Evolutionary conservation across 371 early-diverging fungal genomes (phyloP), one percentile per base, ranked within the genome.

Genomic region (Circinella umbellata): DNA sequence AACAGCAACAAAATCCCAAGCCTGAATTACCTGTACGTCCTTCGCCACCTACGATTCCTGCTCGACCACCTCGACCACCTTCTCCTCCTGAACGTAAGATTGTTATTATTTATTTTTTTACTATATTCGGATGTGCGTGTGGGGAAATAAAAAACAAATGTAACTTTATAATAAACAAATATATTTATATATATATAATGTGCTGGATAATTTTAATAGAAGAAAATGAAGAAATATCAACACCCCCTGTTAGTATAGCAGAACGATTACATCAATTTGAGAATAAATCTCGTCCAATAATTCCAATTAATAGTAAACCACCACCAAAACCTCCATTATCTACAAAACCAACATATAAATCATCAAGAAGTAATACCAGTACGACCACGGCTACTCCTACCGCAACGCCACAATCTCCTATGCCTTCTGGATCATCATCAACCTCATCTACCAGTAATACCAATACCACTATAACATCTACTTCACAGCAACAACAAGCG

Each of bases 311-410:
- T 48, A 39, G 46, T 48, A 60, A 49, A 34, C 72, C 73, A 67
- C 74, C 74, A 64, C 74, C 74, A 1, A 74, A 74, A 68, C 74
- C 74, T 14, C 74, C 74, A 15, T 54, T 70, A n/a, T 74, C 74
- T 18, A 74, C 70, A 0, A 74, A 74, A 61, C 74, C 73, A 13
- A 65, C 66, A 11, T 27, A 67, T n/a, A 39, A 63, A 47, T 18
- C 42, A 15, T 38, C 27, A 18, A 18, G n/a, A 38, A 63, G 54
- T 18, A 59, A 60, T 55, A 53, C 60, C 18, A 38, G 49, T 48
- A 35, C 18, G 27, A 49, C 46, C 35, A 35, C 47, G 3, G 37
- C 35, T 20, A 59, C 60, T 14, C 47, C 63, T 17, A 63, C 47
- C 37, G 27, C 64, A n/a, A 17, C 71, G 39, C 46, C 49, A 11